These are phyloP conservation scores for Pneumocystis canis DNA, from an alignment of 1,139 yeast genomes.

Conservation along the genomic window DNA sequence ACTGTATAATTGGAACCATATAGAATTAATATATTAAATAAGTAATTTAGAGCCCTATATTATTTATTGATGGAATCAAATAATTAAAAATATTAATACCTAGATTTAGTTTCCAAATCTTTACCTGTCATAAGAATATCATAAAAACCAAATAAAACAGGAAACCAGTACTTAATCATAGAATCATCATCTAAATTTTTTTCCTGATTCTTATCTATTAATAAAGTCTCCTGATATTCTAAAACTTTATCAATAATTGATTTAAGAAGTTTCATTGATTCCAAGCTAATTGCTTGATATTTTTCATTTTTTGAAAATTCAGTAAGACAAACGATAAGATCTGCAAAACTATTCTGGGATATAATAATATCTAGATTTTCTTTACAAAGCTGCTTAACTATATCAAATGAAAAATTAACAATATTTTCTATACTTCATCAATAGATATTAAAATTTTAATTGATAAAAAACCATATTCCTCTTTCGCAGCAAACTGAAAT, in stretches of 20 bases:
- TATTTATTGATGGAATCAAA: background rate
- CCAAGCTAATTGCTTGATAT: constrained; percentile 67
- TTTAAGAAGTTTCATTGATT: constrained; percentile 64
- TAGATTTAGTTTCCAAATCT: constrained; percentile 82
- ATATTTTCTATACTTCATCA: constrained; percentile 26
- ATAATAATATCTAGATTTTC: constrained; percentile 51
- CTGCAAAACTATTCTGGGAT: constrained; percentile 59
- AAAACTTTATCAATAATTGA: constrained; percentile 43
- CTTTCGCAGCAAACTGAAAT: constrained; percentile 49
- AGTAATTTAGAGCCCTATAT: constrained; percentile 52
- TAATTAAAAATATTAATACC: background rate
- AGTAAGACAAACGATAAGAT: constrained; percentile 61
- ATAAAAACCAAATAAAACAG: constrained; percentile 69
- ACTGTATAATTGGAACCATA: constrained; percentile 64
- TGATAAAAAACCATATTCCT: constrained; percentile 22
- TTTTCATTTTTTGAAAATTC: constrained; percentile 71
- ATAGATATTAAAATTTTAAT: constrained; percentile 9
- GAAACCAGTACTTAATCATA: constrained; percentile 51
- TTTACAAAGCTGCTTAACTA: constrained; percentile 48
- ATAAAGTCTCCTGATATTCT: constrained; percentile 13
- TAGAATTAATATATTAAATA: constrained; percentile 67
- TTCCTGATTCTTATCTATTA: constrained; percentile 9
- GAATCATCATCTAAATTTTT: constrained; percentile 26
- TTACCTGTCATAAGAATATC: constrained; percentile 86
- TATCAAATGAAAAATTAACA: constrained; percentile 47